Evolutionary conservation across 2,329 filamentous ascomycete species (phyloP).

Genomic region (Talaromyces sp.): DNA sequence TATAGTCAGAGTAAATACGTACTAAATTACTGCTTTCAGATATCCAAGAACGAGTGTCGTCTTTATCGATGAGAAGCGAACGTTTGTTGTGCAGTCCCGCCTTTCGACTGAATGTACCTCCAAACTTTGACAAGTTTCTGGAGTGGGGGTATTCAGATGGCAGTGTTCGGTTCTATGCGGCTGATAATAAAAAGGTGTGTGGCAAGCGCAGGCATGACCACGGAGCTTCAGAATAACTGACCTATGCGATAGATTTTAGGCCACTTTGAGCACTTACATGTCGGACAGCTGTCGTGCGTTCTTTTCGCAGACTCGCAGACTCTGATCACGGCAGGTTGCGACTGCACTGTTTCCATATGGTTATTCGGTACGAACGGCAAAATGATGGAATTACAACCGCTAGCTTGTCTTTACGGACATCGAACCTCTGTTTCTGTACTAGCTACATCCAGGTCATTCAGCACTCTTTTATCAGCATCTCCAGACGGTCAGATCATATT

Average conservation of each 20-base stretch:
- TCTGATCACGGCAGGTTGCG: constrained; percentile 84
- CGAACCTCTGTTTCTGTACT: constrained; percentile 77
- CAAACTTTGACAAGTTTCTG: constrained; percentile 81
- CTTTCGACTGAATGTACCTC: constrained; percentile 82
- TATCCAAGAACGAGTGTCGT: constrained; percentile 74
- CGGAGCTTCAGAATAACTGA: not conserved
- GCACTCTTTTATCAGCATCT: constrained; percentile 79
- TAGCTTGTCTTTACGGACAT: constrained; percentile 84
- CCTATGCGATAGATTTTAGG: constrained; percentile 58
- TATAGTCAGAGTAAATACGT: not conserved
- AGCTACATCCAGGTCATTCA: constrained; percentile 82
- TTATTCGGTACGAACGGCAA: constrained; percentile 65
- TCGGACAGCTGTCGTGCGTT: constrained; percentile 80
- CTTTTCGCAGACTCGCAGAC: constrained; percentile 86
- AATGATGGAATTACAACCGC: constrained; percentile 72
- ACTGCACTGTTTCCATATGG: constrained; percentile 87
- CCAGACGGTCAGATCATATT: constrained; percentile 78
- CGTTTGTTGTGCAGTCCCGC: constrained; percentile 78
- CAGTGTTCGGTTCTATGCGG: constrained; percentile 84
- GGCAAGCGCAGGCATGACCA: constrained; percentile 4
- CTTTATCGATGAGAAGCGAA: constrained; percentile 74
- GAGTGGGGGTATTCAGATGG: constrained; percentile 96
- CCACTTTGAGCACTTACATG: constrained; percentile 89
- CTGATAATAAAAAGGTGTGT: constrained; percentile 70
- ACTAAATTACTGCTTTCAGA: constrained; percentile 36